Evolutionary conservation across 2,329 filamentous ascomycete species (phyloP), one percentile per base, ranked within the genome.

Genomic region (Fusarium agapanthi): DNA sequence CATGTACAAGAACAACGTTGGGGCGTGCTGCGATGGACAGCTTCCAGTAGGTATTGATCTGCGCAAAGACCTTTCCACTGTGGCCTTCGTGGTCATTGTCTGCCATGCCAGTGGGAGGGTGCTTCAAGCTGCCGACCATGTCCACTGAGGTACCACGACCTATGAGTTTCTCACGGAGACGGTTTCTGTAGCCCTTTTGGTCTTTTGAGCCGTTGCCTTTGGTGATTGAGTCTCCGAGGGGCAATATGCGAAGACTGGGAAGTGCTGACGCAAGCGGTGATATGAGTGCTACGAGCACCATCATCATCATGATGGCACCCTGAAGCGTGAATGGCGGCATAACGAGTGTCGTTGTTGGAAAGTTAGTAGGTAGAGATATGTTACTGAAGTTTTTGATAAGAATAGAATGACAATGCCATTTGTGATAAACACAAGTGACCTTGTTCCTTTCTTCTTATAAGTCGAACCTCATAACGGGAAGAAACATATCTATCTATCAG

Each of bases 161-260:
- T 24, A 59, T 12, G 4, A 71, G 65, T 8, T 55, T 66, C 15
- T 70, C 16, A 4, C 69, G 53, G 14, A 72, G 35, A 10, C 48
- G 48, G 8, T 41, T 44, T 4, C 67, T 51, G 35, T 71, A 72
- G 20, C 69, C 69, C 5, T 32, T 43, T 12, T 34, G 30, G 26
- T 58, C 69, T n/a, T 37, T 53, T 7, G 67, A 70, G 13, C 67
- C 67, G 22, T 56, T 72, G 10, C 69, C 69, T 28, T 71, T 72
- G 28, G 67, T 72, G 63, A 72, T 72, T 16, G 69, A 72, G n/a
- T 72, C 69, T 58, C 67, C 69, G 4, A 72, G 67, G 15, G 67
- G 67, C 28, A 71, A 44, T 45, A 71, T 67, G 7, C 67, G 67
- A n/a, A 72, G 67, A 26, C 16, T 40, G 3, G 67, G 67, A 14